phyloP scores from a whole-genome alignment of 23 red algal species.

The Gracilaria gracilis region DNA sequence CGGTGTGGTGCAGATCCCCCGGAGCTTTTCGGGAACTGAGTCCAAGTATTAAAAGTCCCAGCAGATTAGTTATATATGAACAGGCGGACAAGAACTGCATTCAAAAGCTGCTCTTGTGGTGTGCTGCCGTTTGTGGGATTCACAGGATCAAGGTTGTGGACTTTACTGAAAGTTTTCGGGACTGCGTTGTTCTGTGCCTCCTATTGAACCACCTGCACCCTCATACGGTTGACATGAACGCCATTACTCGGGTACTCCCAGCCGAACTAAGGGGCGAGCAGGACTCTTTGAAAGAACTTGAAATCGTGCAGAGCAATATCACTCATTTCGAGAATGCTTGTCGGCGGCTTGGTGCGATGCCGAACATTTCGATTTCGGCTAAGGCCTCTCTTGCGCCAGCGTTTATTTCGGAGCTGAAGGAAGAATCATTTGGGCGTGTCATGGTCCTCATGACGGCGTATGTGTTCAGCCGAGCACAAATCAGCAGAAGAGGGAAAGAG shows the following conservation, averaged over 20 bases:
- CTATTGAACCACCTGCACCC: slow-evolving; percentile 50
- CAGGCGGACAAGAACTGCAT: slow-evolving; percentile 11
- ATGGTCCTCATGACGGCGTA: slow-evolving; percentile 52
- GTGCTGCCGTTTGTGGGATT: slow-evolving; percentile 36
- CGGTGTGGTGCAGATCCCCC: not conserved
- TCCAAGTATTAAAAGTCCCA: slow-evolving; percentile 33
- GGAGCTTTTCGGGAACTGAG: not conserved
- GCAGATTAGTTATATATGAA: slow-evolving; percentile 43
- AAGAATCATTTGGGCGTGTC: slow-evolving; percentile 55
- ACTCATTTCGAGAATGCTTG: slow-evolving; percentile 18
- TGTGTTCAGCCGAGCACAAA: slow-evolving; percentile 19
- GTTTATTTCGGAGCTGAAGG: slow-evolving; percentile 31
- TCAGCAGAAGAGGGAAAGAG: slow-evolving; percentile 1
- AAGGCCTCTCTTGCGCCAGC: slow-evolving; percentile 22
- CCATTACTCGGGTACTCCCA: slow-evolving; percentile 3
- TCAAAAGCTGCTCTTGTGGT: slow-evolving; percentile 40
- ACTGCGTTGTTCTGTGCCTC: slow-evolving; percentile 51
- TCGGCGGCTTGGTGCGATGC: slow-evolving; percentile 39
- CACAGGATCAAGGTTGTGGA: slow-evolving; percentile 53
- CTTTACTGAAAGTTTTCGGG: slow-evolving; percentile 72
- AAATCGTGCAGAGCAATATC: slow-evolving; percentile 58
- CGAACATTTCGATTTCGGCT: slow-evolving; percentile 43
- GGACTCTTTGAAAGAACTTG: slow-evolving; percentile 10
- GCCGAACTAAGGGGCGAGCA: slow-evolving; percentile 30
- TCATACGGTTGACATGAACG: slow-evolving; percentile 3